Percentiles rank a stretch among this genome's conserved stretches.
Conservation (phyloP, 192 early-diverging fungal genomes). For the Piromyces sp. region DNA sequence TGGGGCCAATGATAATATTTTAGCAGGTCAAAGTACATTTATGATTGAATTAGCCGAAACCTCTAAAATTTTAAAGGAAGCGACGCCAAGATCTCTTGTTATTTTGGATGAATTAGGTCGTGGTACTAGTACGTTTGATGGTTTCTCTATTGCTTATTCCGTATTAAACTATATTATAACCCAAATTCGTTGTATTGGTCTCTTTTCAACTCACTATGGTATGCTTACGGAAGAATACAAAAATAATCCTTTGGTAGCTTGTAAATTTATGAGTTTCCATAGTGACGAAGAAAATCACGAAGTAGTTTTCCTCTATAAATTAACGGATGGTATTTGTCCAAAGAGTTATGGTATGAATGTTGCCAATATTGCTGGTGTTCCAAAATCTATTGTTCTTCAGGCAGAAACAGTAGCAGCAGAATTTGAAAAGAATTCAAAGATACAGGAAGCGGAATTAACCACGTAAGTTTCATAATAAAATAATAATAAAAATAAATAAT, state of each 20-base stretch:
- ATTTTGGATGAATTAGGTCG: constrained; percentile 96
- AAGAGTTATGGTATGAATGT: constrained; percentile 98
- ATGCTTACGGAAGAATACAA: constrained; percentile 74
- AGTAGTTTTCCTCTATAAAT: constrained; percentile 90
- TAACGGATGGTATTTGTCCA: constrained; percentile 65
- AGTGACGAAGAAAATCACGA: constrained; percentile 56
- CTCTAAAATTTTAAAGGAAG: constrained; percentile 73
- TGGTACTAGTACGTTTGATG: constrained; percentile 92
- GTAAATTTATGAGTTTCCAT: constrained; percentile 66
- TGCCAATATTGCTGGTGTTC: constrained; percentile 89
- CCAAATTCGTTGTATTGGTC: constrained; percentile 64
- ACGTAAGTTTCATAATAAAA: background rate
- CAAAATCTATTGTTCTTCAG: constrained; percentile 26
- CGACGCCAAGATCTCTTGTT: constrained; percentile 74
- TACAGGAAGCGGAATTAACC: background rate
- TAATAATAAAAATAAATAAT: too few species aligned
- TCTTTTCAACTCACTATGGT: constrained; percentile 95
- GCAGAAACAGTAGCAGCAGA: constrained; percentile 52
- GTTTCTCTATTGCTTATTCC: constrained; percentile 74
- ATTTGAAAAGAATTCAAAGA: constrained; percentile 37
- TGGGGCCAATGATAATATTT: constrained; percentile 74
- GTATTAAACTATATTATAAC: constrained; percentile 72
- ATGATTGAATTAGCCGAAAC: constrained; percentile 94
- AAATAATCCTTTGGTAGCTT: constrained; percentile 50
- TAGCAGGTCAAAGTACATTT: constrained; percentile 88